Percentiles rank a stretch among this genome's conserved stretches.
phyloP scores from a whole-genome alignment of 2,329 filamentous ascomycete species.

The Fragosphaeria purpurea region DNA sequence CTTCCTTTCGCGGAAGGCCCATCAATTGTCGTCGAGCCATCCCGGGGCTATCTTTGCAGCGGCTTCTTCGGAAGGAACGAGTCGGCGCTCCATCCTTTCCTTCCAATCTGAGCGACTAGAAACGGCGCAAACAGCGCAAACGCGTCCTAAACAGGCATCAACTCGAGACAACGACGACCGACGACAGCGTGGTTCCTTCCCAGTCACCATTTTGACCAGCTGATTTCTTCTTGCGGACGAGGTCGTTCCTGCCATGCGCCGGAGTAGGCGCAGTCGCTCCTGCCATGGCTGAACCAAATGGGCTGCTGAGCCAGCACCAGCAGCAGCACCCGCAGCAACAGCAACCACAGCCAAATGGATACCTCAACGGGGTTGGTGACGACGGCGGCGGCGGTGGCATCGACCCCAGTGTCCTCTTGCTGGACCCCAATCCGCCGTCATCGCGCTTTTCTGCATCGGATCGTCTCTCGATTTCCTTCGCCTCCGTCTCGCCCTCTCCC shows the following conservation, averaged over 20 bases:
- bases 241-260: constrained; percentile 19
- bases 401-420: constrained; percentile 14
- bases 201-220: not conserved
- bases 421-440: constrained; percentile 10
- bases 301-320: constrained; percentile 10
- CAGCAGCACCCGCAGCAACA: not conserved
- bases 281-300: constrained; percentile 21
- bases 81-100: not conserved
- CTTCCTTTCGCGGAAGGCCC: too few species aligned
- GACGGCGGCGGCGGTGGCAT: constrained; percentile 11
- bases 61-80: too few species aligned
- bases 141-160: not conserved
- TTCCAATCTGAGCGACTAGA: not conserved
- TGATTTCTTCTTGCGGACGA: not conserved
- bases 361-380: constrained; percentile 11
- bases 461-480: constrained; percentile 8
- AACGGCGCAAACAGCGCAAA: not conserved
- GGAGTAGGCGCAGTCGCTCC: constrained; percentile 12
- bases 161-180: not conserved
- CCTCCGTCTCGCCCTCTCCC: constrained; percentile 6
- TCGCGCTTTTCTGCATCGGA: constrained; percentile 6
- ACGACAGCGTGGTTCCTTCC: not conserved
- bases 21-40: too few species aligned
- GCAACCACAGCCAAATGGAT: constrained; percentile 11
- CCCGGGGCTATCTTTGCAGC: too few species aligned